Evolutionary conservation across 2,329 filamentous ascomycete species (phyloP), one percentile per base, ranked within the genome.

Genomic region (Fusarium sp.): DNA sequence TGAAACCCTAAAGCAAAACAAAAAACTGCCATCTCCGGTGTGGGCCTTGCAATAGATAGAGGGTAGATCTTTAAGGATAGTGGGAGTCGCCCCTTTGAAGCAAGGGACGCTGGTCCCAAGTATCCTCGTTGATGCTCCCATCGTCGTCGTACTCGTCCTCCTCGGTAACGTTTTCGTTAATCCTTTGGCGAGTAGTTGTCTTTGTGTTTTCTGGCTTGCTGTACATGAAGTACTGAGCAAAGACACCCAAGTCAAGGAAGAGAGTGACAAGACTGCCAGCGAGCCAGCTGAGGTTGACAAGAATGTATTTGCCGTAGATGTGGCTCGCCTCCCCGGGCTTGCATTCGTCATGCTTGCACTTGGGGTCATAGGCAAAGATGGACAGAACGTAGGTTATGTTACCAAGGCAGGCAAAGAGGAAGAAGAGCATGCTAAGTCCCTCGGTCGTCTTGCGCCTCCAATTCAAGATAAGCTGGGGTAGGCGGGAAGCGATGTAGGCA

Each of bases 331-430:
- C 93, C 0, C 90, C 92, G 0, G 84, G 81, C 26, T 78, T 78
- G 80, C 94, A 97, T 15, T 78, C 61, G 70, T 81, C 72, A 26
- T 76, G 76, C 31, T 76, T 78, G 68, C 93, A 97, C 31, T 87
- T 83, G 0, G 94, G 93, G 62, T 94, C 93, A 76, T 94, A 98
- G 1, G 94, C 94, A 68, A 98, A 86, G 72, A 99, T 98, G 38
- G 91, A 94, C 38, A 97, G 83, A 19, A 98, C 94, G 75, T 97
- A 98, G 0, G 94, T 98, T 69, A 97, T 80, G 78, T 99, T 99
- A 3, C 96, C 96, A 7, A 98, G 88, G 77, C 95, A 98, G 6
- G 96, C 96, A 78, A 99, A 98, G 22, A 98, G 84, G 83, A 98
- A 98, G 81, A 98, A 99, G 13, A 98, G 86, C 82, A 98, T 90